Evolutionary conservation across 495 filamentous ascomycete genomes (phyloP).

Genomic region (Lepidopterella palustris): DNA sequence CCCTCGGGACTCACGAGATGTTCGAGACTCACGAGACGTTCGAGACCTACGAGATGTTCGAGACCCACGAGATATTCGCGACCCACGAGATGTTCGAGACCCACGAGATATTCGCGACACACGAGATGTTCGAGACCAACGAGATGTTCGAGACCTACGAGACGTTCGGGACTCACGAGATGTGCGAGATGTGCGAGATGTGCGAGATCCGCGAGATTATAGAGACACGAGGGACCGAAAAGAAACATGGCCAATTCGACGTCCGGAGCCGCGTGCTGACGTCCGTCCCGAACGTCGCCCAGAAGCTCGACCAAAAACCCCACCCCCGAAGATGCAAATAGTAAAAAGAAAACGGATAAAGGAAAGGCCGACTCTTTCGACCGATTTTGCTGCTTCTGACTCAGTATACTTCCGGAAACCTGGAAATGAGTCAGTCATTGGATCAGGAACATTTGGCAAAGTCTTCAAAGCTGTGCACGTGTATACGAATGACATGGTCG

Average conservation of each 20-base stretch:
- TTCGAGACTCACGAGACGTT: conserved; percentile 22
- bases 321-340: conserved; percentile 50
- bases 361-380: conserved; percentile 58
- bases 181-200: conserved; percentile 24
- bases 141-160: conserved; percentile 36
- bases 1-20: conserved; percentile 15
- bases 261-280: conserved; percentile 33
- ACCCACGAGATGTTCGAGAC: conserved; percentile 41
- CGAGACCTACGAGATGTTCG: conserved; percentile 26
- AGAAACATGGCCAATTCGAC: conserved; percentile 21
- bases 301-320: conserved; percentile 37
- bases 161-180: conserved; percentile 23
- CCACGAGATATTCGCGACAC: conserved; percentile 41
- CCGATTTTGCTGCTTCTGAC: conserved; percentile 67
- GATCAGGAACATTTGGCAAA: conserved; percentile 91
- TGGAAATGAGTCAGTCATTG: conserved; percentile 89
- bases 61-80: conserved; percentile 28
- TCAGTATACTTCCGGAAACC: conserved; percentile 90
- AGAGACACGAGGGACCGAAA: conserved; percentile 20
- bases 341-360: conserved; percentile 58
- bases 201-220: conserved; percentile 23
- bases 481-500: conserved; percentile 83
- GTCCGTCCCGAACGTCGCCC: conserved; percentile 35
- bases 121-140: conserved; percentile 40
- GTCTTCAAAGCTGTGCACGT: conserved; percentile 98